Percentiles rank a stretch among this genome's conserved stretches.
Conservation (phyloP, 176 grass and related monocot species). For the Eragrostis nindensis region DNA sequence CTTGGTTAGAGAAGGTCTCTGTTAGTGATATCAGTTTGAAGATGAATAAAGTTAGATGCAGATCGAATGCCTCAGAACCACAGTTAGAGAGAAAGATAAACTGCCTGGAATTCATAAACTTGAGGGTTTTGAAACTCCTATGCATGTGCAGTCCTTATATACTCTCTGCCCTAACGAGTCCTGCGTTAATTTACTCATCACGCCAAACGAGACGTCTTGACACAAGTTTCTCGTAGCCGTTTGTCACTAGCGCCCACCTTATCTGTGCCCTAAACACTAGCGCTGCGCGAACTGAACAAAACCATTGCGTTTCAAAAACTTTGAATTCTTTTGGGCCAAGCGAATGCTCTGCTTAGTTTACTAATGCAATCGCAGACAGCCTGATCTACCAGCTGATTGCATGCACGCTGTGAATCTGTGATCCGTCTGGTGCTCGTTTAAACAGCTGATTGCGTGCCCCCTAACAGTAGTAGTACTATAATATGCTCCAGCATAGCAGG, state of each 20-base stretch:
- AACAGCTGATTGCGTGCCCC: too few species aligned
- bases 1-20: too few species aligned
- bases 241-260: slow-evolving; percentile 33
- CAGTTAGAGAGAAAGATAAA: not conserved
- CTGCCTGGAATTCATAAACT: not conserved
- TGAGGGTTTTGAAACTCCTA: slow-evolving; percentile 19
- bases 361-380: slow-evolving; percentile 18
- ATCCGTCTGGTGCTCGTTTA: too few species aligned
- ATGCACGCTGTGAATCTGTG: too few species aligned
- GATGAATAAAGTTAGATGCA: too few species aligned
- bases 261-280: slow-evolving; percentile 28
- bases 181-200: slow-evolving; percentile 15
- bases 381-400: too few species aligned
- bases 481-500: not conserved
- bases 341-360: not conserved
- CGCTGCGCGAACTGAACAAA: slow-evolving; percentile 8
- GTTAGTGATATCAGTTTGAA: not conserved
- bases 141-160: slow-evolving; percentile 21
- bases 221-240: not conserved
- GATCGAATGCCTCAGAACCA: not conserved
- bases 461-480: too few species aligned
- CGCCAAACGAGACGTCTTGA: slow-evolving; percentile 27
- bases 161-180: not conserved
- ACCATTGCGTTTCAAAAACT: slow-evolving; percentile 25
- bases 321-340: slow-evolving; percentile 31